Base-by-base conservation (phyloP, 805 yeast genomes). In the Candida krabiensis region DNA sequence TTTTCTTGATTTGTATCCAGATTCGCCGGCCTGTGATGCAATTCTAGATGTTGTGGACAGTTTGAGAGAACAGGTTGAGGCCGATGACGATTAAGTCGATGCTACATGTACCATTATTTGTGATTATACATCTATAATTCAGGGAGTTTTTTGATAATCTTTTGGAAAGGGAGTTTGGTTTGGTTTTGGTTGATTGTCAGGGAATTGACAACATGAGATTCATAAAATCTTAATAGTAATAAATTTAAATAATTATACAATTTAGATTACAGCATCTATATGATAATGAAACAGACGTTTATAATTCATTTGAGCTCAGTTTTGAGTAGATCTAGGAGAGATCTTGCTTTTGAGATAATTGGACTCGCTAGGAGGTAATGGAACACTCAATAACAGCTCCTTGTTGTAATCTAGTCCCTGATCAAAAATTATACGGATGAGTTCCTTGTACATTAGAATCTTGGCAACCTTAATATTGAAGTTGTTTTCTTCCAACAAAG, bases 21-120 rank as follows among this genome's bases (percentile, higher is more conserved):
- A 90, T 43, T 86, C 96, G 3, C 98, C 99, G 0, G 96, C 98
- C 0, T 77, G 96, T 2, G 72, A 74, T 2, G 96, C 97, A 0
- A 82, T 93, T 38, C 61, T 88, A 43, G 83, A 82, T 34, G 96
- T 93, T 25, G 95, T 91, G 11, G 90, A 84, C 53, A 67, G 70
- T 1, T 62, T 84, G 43, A 62, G 87, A 49, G 88, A 80, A 19
- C 49, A 43, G 19, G 40, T 54, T 15, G 61, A 56, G 32, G 40
- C 36, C n/a, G 29, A 30, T 25, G 41, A 41, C 9, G 29, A 27
- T 7, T n/a, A n/a, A n/a, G 9, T 15, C 17, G 12, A 8, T 27
- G 13, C 13, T 27, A 9, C 8, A 27, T n/a, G 12, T 27, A 13
- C 7, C 13, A 8, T 7, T 15, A 27, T 27, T 15, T 13, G 7